phyloP scores from a whole-genome alignment of 192 early-diverging fungal species.

The Coemansia sp. region DNA sequence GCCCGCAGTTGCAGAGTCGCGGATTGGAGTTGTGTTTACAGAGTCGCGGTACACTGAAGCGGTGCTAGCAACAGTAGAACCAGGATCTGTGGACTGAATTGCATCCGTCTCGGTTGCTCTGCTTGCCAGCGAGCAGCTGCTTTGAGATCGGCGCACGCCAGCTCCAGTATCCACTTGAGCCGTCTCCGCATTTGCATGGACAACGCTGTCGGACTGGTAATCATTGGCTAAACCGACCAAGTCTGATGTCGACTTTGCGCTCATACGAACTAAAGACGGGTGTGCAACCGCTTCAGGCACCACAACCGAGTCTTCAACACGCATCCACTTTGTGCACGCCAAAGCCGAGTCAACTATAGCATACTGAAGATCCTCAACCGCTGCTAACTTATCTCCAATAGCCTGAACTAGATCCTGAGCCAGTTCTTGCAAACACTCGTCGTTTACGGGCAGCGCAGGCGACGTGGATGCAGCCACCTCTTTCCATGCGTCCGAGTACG shows the following conservation, averaged over 20 bases:
- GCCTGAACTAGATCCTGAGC: conserved; percentile 9
- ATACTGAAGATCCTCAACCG: conserved; percentile 37
- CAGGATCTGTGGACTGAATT: background rate
- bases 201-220: background rate
- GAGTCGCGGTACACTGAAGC: background rate
- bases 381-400: conserved; percentile 27
- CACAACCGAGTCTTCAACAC: background rate
- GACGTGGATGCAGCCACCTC: conserved; percentile 15
- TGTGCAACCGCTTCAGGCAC: background rate
- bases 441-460: conserved; percentile 10
- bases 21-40: background rate
- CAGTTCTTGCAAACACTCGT: conserved; percentile 16
- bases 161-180: background rate
- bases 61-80: background rate
- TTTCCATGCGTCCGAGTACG: conserved; percentile 30
- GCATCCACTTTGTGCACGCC: conserved; percentile 35
- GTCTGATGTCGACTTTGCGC: conserved; percentile 8
- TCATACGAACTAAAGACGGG: background rate
- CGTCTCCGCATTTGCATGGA: background rate
- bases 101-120: background rate
- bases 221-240: background rate
- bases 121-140: conserved; percentile 6
- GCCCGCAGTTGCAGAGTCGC: background rate
- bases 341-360: conserved; percentile 39
- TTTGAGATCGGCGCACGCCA: background rate